phyloP scores from a whole-genome alignment of 306 rosid species.

The Cicer bijugum region DNA sequence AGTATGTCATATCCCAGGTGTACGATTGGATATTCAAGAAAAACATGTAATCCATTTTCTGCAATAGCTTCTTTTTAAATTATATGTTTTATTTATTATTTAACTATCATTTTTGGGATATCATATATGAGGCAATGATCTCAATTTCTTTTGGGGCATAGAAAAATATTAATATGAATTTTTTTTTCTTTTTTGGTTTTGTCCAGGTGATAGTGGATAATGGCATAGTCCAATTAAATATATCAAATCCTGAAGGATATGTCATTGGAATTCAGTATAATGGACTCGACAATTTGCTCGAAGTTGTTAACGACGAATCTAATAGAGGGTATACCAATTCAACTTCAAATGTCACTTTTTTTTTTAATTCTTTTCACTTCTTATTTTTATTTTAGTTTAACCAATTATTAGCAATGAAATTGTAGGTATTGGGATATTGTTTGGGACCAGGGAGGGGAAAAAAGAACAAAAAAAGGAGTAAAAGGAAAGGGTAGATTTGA shows the following conservation, averaged over 20 bases:
- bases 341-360: not conserved
- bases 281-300: conserved; percentile 86
- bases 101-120: not conserved
- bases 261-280: conserved; percentile 77
- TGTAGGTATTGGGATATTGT: conserved; percentile 59
- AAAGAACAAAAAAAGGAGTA: conserved; percentile 41
- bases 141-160: not conserved
- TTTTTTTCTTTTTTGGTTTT: not conserved
- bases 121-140: not conserved
- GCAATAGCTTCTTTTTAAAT: conserved; percentile 41
- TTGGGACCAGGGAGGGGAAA: conserved; percentile 48
- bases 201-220: conserved; percentile 82
- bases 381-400: conserved; percentile 7
- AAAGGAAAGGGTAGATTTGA: conserved; percentile 54
- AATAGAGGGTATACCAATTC: conserved; percentile 49
- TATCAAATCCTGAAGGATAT: conserved; percentile 81
- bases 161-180: not conserved
- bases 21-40: conserved; percentile 59
- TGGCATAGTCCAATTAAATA: conserved; percentile 78
- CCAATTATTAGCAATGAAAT: not conserved
- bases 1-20: conserved; percentile 48
- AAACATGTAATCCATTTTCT: conserved; percentile 51
- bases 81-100: conserved; percentile 27
- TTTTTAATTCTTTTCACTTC: not conserved
- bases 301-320: conserved; percentile 62